Conservation (phyloP, 176 grass and related monocot species). For the Guadua angustifolia region DNA sequence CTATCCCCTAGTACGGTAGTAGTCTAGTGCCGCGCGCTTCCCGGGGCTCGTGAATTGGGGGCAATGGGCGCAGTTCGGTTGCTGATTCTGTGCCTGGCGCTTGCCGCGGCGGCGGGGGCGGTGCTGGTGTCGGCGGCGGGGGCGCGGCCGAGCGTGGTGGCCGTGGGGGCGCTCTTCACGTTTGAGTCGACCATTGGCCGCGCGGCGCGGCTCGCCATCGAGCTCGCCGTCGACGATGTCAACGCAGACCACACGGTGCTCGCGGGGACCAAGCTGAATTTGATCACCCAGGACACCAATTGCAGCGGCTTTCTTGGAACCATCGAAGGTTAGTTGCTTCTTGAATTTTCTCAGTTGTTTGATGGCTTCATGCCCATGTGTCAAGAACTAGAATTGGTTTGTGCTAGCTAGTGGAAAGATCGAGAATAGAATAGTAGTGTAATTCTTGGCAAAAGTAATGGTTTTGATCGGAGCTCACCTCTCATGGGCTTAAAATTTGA, state of each 20-base stretch:
- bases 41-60: background rate
- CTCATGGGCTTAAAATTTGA: background rate
- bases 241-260: conserved; percentile 68
- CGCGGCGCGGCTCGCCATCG: conserved; percentile 64
- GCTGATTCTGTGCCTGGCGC: background rate
- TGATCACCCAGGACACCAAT: conserved; percentile 75
- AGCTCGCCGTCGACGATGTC: conserved; percentile 77
- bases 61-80: conserved; percentile 32
- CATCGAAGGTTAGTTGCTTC: conserved; percentile 57
- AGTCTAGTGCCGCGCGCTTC: conserved; percentile 20
- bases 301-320: conserved; percentile 85
- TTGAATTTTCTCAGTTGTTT: background rate
- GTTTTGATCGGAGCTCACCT: background rate
- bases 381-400: background rate
- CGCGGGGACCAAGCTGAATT: conserved; percentile 54
- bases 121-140: background rate
- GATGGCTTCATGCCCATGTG: background rate
- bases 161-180: conserved; percentile 75
- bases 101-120: background rate
- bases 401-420: background rate
- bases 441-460: background rate
- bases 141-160: conserved; percentile 42
- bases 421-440: background rate
- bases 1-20: background rate
- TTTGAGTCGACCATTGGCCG: conserved; percentile 77